These are phyloP conservation scores for Chlamydomonas sphaeroides DNA, from an alignment of 139 green algal genomes.

Conservation along the genomic window DNA sequence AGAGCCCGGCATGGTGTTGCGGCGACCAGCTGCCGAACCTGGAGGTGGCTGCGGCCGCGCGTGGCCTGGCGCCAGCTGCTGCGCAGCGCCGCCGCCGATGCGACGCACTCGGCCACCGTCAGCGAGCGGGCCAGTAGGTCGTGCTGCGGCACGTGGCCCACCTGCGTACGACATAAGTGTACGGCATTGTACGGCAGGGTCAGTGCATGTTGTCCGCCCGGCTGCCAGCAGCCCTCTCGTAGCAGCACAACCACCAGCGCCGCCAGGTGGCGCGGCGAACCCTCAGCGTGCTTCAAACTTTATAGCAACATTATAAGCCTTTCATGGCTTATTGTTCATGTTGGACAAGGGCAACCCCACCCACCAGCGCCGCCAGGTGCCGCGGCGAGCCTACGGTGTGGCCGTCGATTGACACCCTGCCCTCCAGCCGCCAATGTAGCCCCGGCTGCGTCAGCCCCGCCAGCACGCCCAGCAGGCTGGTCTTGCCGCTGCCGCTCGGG, in stretches of 20 bases:
- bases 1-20: no score
- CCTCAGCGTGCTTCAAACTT: no score
- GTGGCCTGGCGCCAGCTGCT: constrained; percentile 1
- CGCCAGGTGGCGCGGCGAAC: no score
- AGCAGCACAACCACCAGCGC: no score
- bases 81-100: constrained; percentile 47
- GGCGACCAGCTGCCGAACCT: no score
- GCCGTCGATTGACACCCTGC: constrained; percentile 31
- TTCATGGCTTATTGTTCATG: no score
- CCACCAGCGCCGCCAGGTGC: constrained; percentile 24
- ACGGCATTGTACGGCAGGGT: no score
- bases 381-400: background rate
- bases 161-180: no score
- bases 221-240: no score
- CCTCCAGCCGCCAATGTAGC: constrained; percentile 35
- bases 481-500: constrained; percentile 78
- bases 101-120: constrained; percentile 74
- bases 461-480: constrained; percentile 77
- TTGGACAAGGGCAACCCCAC: no score
- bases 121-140: constrained; percentile 74
- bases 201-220: no score
- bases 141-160: constrained; percentile 75
- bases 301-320: no score
- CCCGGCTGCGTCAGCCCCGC: constrained; percentile 42
- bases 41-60: background rate